Evolutionary conservation across 140 eudicot species (phyloP), one percentile per base, ranked within the genome.

Genomic region (Cichorium intybus): DNA sequence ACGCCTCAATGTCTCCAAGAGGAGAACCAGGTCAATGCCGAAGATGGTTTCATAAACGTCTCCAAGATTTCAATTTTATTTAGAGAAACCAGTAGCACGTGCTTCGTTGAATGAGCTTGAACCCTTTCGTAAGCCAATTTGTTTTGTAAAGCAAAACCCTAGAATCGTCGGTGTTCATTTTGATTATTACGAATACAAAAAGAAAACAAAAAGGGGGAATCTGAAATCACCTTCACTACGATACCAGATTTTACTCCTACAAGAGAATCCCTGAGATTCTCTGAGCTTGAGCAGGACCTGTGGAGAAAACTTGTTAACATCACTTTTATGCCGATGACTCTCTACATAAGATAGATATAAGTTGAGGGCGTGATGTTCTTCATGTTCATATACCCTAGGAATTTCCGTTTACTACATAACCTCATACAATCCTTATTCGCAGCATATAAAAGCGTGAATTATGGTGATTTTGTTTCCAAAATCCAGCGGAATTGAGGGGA

Each of bases 201-300:
- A 11, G 1, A 24, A 28, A 69, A 46, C 10, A 49, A 22, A 43
- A 0, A 39, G 5, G 3, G 26, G 31, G 5, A 41, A n/a, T n/a
- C n/a, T n/a, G n/a, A n/a, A 58, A 6, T 20, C 10, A 93, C 99
- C 99, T 93, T 93, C 66, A 93, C 97, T 41, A 77, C 84, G 48
- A 93, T 85, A 61, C 88, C 94, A 33, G 99, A 93, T 48, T 85
- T 84, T 17, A 84, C 93, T 79, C 88, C 99, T 0, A 72, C 84
- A 47, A 88, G 87, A 29, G 97, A 93, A 71, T 93, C 99, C 79
- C 88, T 85, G 27, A 93, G 61, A 53, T 88, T 93, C n/a, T n/a
- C 74, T 93, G 99, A 37, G 99, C 99, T 81, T 93, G 99, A 45
- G 97, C 99, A 60, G 99, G 99, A 57, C 95, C 99, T 93, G 49